Evolutionary conservation across 192 early-diverging fungal genomes (phyloP).

Genomic region (Gamsiella multidivaricata): DNA sequence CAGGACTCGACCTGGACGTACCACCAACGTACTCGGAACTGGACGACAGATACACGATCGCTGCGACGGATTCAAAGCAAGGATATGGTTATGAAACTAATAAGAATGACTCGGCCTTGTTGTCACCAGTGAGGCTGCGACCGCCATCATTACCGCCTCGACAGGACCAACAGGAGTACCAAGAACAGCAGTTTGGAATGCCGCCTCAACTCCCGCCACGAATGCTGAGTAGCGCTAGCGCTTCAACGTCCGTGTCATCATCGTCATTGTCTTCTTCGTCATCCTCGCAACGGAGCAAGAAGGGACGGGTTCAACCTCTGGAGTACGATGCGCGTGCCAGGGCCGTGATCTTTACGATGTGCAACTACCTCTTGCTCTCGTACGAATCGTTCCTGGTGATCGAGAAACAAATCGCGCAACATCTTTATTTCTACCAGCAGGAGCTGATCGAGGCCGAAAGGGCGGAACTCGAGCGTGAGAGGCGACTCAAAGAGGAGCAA

Average conservation of each 20-base stretch:
- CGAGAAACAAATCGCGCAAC: conserved; percentile 62
- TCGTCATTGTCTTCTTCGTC: conserved; percentile 12
- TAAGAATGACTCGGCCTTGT: too few species aligned
- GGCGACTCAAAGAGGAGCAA: conserved; percentile 19
- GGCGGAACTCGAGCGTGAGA: conserved; percentile 13
- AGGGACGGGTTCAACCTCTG: conserved; percentile 24
- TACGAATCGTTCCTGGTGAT: conserved; percentile 33
- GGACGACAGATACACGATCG: conserved; percentile 11
- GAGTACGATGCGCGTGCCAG: conserved; percentile 66
- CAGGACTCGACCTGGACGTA: conserved; percentile 21
- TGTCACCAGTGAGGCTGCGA: not conserved
- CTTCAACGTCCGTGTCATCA: not conserved
- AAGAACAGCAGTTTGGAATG: not conserved
- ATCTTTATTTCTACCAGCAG: conserved; percentile 64
- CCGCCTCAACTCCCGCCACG: conserved; percentile 33
- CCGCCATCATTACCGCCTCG: conserved; percentile 22
- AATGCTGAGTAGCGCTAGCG: not conserved
- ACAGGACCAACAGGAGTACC: not conserved
- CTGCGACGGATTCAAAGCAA: conserved; percentile 18
- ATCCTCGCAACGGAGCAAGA: not conserved
- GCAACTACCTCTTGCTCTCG: conserved; percentile 40
- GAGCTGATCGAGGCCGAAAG: conserved; percentile 40
- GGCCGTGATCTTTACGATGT: conserved; percentile 56
- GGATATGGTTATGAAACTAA: not conserved
- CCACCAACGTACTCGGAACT: conserved; percentile 27